Evolutionary conservation across 768 basidiomycete genomes (phyloP).

Genomic region (Infundibulicybe gibba): DNA sequence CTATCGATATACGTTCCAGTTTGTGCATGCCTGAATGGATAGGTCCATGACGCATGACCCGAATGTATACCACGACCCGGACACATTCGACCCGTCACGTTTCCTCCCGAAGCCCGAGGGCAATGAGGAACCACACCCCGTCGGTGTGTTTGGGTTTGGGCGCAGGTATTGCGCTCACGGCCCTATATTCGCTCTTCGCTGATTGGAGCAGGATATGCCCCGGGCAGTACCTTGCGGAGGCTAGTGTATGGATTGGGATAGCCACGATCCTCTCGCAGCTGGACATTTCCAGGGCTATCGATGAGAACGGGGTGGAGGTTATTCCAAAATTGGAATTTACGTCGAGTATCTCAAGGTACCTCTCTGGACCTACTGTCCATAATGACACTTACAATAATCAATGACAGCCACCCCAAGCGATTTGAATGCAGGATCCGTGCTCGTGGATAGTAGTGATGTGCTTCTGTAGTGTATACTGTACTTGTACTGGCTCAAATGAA

Average conservation of each 20-base stretch:
- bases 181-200: background rate
- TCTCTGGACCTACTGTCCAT: too few species aligned
- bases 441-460: too few species aligned
- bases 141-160: conserved; percentile 19
- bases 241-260: background rate
- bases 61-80: conserved; percentile 32
- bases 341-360: background rate
- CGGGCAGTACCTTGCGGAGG: background rate
- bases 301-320: background rate
- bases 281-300: background rate
- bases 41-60: conserved; percentile 34
- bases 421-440: too few species aligned
- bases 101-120: conserved; percentile 22
- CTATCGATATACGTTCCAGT: background rate
- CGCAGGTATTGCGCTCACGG: conserved; percentile 11
- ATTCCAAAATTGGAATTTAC: background rate
- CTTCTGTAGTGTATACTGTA: too few species aligned
- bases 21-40: conserved; percentile 20
- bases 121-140: conserved; percentile 8
- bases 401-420: too few species aligned
- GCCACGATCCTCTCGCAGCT: background rate
- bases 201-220: background rate
- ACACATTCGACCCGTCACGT: conserved; percentile 36
- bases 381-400: too few species aligned
- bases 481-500: too few species aligned